Base-by-base conservation (phyloP, 495 filamentous ascomycete genomes). In the Tuber aestivum region DNA sequence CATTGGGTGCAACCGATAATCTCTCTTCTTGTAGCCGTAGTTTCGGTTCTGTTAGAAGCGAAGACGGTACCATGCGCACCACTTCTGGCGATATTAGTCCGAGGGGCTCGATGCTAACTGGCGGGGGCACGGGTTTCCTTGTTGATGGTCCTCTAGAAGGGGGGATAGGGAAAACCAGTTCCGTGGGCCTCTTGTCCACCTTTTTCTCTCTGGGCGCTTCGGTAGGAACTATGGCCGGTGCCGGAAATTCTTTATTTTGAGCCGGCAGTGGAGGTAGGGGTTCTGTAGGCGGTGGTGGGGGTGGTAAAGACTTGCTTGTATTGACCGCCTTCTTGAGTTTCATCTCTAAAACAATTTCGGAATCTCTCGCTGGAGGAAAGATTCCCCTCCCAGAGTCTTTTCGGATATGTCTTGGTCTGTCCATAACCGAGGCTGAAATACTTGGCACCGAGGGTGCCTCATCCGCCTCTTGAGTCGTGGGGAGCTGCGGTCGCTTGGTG, bases 311-410 rank as follows among this genome's bases (percentile, higher is more conserved):
- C 56, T 65, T 65, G 56, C 56, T 65, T 65, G 56, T 65, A 35
- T 65, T 65, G 20, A 65, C 27, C 2, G 56, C 48, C 20, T 75
- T 79, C 38, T 79, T 79, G 21, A 79, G 75, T 69, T 70, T 74
- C 78, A 79, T 79, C 70, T 75, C 77, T 27, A 71, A 77, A 37
- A 40, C 44, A 41, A 79, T 65, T 23, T 70, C 77, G 32, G 42
- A 79, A 32, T 79, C 78, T 23, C 77, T 78, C 35, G 74, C 75
- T 61, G 76, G 76, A 40, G 77, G 78, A 71, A 79, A 79, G 42
- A 79, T 79, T 2, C 78, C 78, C 41, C 78, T 79, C 23, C 75
- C 78, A 0, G 45, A 40, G 48, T 71, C 72, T 12, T 65, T 70
- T 32, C 68, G 70, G 35, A 79, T 68, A 37, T 50, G 70, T 48